These are phyloP conservation scores for Acorus gramineus DNA, from an alignment of 106 monocot species.

Conservation along the genomic window DNA sequence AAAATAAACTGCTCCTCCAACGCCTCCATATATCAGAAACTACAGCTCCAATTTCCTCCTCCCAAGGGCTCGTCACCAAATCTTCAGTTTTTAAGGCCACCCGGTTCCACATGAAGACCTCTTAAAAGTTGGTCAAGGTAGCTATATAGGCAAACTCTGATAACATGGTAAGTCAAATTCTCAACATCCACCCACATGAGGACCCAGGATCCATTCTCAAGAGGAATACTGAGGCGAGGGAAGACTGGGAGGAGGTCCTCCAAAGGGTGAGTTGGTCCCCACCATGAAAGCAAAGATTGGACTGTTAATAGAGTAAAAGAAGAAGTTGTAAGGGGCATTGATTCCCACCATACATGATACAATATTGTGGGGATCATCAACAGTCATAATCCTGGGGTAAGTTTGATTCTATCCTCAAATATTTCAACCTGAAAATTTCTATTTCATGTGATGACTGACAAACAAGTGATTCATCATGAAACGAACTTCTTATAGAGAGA, in stretches of 20 bases:
- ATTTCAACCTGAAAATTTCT: no score
- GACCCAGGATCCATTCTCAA: constrained; percentile 19
- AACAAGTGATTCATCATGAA: no score
- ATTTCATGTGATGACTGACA: no score
- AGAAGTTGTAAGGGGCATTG: constrained; percentile 45
- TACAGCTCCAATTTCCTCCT: constrained; percentile 1
- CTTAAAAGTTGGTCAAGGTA: constrained; percentile 23
- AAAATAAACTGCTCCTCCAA: constrained; percentile 36
- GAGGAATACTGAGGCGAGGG: constrained; percentile 52
- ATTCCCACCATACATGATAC: constrained; percentile 31
- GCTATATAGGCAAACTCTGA: constrained; percentile 38
- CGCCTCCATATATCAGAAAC: constrained; percentile 24
- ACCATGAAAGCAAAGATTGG: constrained; percentile 43
- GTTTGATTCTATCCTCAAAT: no score
- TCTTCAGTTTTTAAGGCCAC: constrained; percentile 21
- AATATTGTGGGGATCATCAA: no score
- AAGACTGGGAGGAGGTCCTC: constrained; percentile 60
- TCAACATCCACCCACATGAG: constrained; percentile 59
- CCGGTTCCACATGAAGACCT: constrained; percentile 75
- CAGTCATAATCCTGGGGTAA: no score
- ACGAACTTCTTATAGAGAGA: no score
- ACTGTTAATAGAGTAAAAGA: constrained; percentile 37
- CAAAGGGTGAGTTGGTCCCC: constrained; percentile 60
- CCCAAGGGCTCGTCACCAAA: constrained; percentile 18
- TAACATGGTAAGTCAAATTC: constrained; percentile 42